Evolutionary conservation across 2,329 filamentous ascomycete genomes (phyloP).

Genomic region (Annulohypoxylon truncatum): DNA sequence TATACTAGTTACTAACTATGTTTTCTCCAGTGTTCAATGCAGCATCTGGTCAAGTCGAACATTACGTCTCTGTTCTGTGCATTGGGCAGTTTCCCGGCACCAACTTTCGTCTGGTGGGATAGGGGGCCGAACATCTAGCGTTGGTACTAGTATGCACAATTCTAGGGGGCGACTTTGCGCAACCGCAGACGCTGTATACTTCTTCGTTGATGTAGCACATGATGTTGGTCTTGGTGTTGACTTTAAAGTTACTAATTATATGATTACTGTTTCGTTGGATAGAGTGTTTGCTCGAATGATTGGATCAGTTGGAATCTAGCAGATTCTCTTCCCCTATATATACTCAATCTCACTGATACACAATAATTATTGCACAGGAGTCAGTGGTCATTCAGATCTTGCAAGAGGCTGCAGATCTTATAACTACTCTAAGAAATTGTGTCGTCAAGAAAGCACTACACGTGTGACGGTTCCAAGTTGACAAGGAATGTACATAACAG

Average conservation of each 20-base stretch:
- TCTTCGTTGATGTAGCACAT: constrained; percentile 20
- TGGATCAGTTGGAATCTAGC: not conserved
- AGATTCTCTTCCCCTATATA: not conserved
- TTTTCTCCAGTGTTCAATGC: not conserved
- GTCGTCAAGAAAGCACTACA: not conserved
- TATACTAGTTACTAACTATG: not conserved
- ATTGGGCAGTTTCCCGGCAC: constrained; percentile 1
- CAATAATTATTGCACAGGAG: not conserved
- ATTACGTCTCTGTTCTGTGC: constrained; percentile 10
- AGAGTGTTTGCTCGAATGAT: not conserved
- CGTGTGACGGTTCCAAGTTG: not conserved
- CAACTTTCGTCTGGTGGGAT: not conserved
- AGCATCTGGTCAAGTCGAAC: not conserved
- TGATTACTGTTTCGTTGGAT: not conserved
- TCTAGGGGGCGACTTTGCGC: not conserved
- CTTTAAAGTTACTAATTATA: not conserved
- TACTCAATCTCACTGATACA: not conserved
- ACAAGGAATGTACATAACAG: not conserved
- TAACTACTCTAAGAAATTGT: not conserved
- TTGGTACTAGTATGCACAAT: constrained; percentile 4
- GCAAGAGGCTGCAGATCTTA: not conserved
- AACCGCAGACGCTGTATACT: constrained; percentile 10
- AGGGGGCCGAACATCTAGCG: constrained; percentile 8
- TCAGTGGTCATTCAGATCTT: not conserved
- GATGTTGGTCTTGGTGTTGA: not conserved